phyloP scores from a whole-genome alignment of 352 stramenopile species.

The Elongisporangium prolatum region DNA sequence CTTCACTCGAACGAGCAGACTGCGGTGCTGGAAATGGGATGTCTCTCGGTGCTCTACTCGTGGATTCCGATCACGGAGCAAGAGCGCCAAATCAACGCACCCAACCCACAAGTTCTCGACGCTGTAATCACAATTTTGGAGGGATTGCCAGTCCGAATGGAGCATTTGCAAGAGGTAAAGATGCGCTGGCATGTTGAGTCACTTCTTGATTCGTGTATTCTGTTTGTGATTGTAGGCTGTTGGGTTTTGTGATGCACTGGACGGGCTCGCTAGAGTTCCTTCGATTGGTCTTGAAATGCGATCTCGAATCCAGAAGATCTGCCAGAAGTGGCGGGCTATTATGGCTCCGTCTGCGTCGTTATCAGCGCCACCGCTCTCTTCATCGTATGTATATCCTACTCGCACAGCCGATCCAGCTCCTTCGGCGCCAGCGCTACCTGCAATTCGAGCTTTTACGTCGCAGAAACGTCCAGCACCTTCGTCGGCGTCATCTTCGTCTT shows the following conservation, averaged over 20 bases:
- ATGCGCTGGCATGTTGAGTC: background rate
- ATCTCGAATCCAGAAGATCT: constrained; percentile 31
- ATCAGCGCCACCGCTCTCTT: no score
- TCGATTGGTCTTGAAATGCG: constrained; percentile 29
- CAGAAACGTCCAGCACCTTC: no score
- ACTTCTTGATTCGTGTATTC: background rate
- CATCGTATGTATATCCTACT: no score
- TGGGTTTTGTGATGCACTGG: constrained; percentile 26
- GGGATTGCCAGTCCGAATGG: constrained; percentile 51
- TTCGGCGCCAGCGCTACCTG: no score
- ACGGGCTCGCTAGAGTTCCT: constrained; percentile 24
- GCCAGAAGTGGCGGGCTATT: constrained; percentile 1
- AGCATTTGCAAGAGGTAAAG: constrained; percentile 55
- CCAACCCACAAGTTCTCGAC: constrained; percentile 69
- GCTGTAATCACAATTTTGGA: constrained; percentile 45
- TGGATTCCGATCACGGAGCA: constrained; percentile 40
- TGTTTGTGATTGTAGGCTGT: constrained; percentile 16
- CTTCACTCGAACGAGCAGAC: constrained; percentile 51
- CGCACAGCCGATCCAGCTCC: no score
- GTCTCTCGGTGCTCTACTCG: constrained; percentile 44
- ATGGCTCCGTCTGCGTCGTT: no score
- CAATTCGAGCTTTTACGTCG: no score
- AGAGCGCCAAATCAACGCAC: constrained; percentile 8
- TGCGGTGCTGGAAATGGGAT: constrained; percentile 53
- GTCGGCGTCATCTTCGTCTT: no score